Conservation (phyloP, 148 eudicot genomes). For the Hydrangea macrophylla region DNA sequence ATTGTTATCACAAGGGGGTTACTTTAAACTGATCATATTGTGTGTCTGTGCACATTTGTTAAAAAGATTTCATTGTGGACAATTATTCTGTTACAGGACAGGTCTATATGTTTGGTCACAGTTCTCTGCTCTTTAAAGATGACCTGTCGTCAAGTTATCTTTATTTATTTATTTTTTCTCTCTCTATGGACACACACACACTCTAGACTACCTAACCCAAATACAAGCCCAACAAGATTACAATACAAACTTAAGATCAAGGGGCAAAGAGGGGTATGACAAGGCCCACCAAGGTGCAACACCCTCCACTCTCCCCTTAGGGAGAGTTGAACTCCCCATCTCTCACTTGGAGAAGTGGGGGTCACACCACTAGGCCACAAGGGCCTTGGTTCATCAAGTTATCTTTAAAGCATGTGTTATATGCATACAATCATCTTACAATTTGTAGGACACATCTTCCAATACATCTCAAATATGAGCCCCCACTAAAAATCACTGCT, state of each 20-base stretch:
- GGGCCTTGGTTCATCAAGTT: no score
- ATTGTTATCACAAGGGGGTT: neutral
- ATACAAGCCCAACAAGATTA: no score
- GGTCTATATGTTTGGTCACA: neutral
- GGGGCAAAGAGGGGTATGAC: no score
- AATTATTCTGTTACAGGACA: slow-evolving; percentile 5
- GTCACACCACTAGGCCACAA: no score
- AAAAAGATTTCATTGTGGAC: neutral
- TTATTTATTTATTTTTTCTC: no score
- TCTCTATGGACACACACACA: no score
- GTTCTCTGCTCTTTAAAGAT: neutral
- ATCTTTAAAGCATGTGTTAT: neutral
- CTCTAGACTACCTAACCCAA: no score
- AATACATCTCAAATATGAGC: neutral
- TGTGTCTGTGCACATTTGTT: neutral
- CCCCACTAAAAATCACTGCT: neutral
- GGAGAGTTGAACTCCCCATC: no score
- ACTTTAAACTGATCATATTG: neutral
- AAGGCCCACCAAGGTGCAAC: no score
- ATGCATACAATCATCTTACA: neutral
- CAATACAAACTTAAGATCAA: no score
- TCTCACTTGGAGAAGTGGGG: no score
- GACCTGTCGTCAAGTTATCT: neutral
- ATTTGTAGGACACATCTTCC: neutral
- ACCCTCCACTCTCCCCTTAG: no score